Evolutionary conservation across 148 eudicot species (phyloP), one percentile per base, ranked within the genome.

Genomic region (Rheum nobile): DNA sequence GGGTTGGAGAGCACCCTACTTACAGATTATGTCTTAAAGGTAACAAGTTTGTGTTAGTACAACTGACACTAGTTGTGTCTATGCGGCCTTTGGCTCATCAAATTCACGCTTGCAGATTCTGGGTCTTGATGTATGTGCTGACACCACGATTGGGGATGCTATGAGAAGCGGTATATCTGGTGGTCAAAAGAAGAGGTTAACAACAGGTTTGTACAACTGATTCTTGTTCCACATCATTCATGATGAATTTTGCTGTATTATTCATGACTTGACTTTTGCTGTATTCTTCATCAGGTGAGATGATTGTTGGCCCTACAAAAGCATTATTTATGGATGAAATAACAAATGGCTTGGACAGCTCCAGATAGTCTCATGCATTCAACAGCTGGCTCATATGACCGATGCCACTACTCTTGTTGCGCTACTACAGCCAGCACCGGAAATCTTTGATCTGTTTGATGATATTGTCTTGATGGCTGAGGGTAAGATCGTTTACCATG

Each of bases 391-490:
- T 47, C 98, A 91, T 81, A 73, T 88, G 72, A 76, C 88, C 12
- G 87, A 89, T 78, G 92, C 88, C 44, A 87, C 97, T 24, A 82
- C 89, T 57, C 47, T 91, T 14, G 75, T 91, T 35, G 77, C 94
- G 44, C 97, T 93, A 80, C 96, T 93, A 80, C 98, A 93, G 80
- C 94, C 98, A 35, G 84, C 94, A 39, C 96, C 96, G 52, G 98
- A 93, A 76, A 84, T 88, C 26, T 90, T 79, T 86, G 83, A 87
- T 71, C 85, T 93, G n/a, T 93, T 93, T 79, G 97, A 91, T 74
- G 98, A 93, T 78, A 74, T 93, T 47, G 84, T 93, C 41, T 82
- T 93, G 78, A 85, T 89, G 94, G 89, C 87, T 12, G 98, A 93
- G 76, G 96, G 97, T 43, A 88, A 89, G 73, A 86, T 93, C 72